A percentile compares a stretch with the other conserved stretches of the same genome.
Evolutionary conservation across 2,329 filamentous ascomycete genomes (phyloP).

Genomic region (Metarhizium rileyi): DNA sequence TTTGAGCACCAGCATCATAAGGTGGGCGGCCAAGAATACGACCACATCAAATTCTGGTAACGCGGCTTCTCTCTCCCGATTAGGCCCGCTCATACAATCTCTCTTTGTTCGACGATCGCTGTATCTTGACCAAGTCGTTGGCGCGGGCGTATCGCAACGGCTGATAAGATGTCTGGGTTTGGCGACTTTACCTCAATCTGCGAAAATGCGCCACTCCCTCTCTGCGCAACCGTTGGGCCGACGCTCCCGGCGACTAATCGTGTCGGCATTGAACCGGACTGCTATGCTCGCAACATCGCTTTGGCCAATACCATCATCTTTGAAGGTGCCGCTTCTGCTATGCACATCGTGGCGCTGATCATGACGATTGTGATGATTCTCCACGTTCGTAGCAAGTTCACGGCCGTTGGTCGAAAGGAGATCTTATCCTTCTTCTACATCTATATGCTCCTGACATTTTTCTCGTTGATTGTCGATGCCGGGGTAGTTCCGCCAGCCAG

Average conservation of each 20-base stretch:
- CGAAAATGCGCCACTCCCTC: constrained; percentile 70
- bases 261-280: constrained; percentile 76
- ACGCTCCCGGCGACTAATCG: constrained; percentile 56
- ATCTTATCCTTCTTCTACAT: constrained; percentile 92
- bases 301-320: constrained; percentile 98
- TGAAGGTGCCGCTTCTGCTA: constrained; percentile 79
- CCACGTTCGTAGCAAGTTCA: constrained; percentile 95
- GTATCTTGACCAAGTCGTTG: neutral
- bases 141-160: neutral
- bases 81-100: neutral
- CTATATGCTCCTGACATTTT: constrained; percentile 82
- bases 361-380: constrained; percentile 98
- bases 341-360: constrained; percentile 79
- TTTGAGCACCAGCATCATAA: neutral
- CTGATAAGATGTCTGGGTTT: constrained; percentile 61
- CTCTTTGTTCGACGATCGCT: neutral
- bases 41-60: neutral
- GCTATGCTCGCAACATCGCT: constrained; percentile 91
- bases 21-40: neutral
- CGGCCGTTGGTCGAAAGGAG: constrained; percentile 72
- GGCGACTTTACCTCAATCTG: constrained; percentile 87
- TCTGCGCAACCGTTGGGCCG: constrained; percentile 78
- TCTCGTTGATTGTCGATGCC: constrained; percentile 83
- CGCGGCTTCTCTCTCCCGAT: neutral
- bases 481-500: constrained; percentile 83